Evolutionary conservation across 2,329 filamentous ascomycete species (phyloP).

Genomic region (Ambrosiella xylebori): DNA sequence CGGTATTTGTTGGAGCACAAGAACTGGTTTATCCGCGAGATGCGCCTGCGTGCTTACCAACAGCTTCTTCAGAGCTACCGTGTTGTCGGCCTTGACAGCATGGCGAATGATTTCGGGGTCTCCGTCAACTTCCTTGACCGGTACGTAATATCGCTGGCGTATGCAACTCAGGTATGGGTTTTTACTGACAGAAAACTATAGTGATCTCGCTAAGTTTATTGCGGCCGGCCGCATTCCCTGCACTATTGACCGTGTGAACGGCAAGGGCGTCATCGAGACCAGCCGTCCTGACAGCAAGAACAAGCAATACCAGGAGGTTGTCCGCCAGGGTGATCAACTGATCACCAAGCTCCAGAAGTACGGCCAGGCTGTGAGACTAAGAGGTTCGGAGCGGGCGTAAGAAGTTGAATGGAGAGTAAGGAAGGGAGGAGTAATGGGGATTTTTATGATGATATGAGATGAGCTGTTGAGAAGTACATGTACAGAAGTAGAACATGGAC

Average conservation of each 20-base stretch:
- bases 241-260: conserved; percentile 92
- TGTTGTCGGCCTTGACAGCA: conserved; percentile 88
- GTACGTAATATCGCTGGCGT: conserved; percentile 30
- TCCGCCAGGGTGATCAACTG: conserved; percentile 91
- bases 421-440: neutral
- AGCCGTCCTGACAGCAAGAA: conserved; percentile 98
- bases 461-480: neutral
- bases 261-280: conserved; percentile 93
- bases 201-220: conserved; percentile 93
- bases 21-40: conserved; percentile 94
- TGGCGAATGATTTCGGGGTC: conserved; percentile 94
- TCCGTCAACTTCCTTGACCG: conserved; percentile 91
- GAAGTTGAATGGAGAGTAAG: neutral
- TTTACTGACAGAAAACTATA: conserved; percentile 20
- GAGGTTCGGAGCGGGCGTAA: conserved; percentile 83
- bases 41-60: conserved; percentile 90
- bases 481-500: conserved; percentile 7
- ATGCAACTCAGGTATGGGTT: neutral
- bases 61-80: conserved; percentile 95
- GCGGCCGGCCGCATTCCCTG: conserved; percentile 85
- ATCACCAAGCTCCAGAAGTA: conserved; percentile 99
- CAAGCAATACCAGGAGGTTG: conserved; percentile 96
- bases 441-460: neutral
- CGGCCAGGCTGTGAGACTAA: conserved; percentile 82
- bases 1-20: conserved; percentile 92